These are phyloP conservation scores for Rhodotorula sp. DNA, from an alignment of 1,284 basidiomycete species.

Conservation along the genomic window DNA sequence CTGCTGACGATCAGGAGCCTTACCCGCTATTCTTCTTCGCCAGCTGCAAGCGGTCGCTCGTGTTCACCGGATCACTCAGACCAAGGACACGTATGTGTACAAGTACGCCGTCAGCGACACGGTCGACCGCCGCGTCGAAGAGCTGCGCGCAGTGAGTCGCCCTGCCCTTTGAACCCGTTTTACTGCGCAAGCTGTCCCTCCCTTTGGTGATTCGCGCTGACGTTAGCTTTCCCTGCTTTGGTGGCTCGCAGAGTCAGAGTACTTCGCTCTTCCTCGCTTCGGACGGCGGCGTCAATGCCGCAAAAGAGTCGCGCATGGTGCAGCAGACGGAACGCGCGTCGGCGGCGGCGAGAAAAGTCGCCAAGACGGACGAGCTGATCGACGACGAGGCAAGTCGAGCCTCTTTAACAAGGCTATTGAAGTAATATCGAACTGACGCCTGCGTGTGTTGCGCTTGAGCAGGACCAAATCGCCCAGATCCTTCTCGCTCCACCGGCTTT, in stretches of 20 bases:
- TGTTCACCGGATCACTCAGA: constrained; percentile 45
- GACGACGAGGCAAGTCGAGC: constrained; percentile 33
- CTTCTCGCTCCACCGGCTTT: constrained; percentile 26
- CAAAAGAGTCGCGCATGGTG: constrained; percentile 12
- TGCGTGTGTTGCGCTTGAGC: neutral
- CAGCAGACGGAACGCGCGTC: constrained; percentile 12
- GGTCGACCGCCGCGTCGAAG: constrained; percentile 41
- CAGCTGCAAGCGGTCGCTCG: constrained; percentile 43
- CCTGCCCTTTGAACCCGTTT: neutral
- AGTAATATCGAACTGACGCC: no score
- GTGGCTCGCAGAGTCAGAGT: constrained; percentile 15
- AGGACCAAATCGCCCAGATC: constrained; percentile 33
- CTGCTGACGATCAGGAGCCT: no score
- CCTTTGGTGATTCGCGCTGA: no score
- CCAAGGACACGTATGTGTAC: constrained; percentile 35
- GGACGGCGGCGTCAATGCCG: neutral
- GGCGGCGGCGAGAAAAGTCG: neutral
- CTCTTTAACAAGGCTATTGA: no score
- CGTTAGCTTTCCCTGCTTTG: no score
- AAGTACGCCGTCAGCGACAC: constrained; percentile 36
- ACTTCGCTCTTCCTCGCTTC: constrained; percentile 28
- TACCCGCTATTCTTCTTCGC: no score
- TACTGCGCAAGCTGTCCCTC: no score
- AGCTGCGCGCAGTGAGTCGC: constrained; percentile 23
- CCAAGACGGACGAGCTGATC: constrained; percentile 17